These are phyloP conservation scores for Anthoceros angustus DNA, from an alignment of 225 moss, liverwort and hornwort genomes.

Conservation along the genomic window DNA sequence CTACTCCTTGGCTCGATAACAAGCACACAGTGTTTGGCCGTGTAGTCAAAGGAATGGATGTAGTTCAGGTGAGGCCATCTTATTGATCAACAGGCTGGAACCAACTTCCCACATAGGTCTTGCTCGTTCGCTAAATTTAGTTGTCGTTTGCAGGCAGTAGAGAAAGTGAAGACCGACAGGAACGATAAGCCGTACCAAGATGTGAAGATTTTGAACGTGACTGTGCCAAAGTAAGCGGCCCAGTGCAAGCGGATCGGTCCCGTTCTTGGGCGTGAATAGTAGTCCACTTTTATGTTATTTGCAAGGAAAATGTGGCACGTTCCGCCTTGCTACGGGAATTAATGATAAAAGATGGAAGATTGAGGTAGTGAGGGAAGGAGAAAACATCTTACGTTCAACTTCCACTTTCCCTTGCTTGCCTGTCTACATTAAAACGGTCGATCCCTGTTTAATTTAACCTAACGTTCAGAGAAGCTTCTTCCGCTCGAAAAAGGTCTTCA, in stretches of 20 bases:
- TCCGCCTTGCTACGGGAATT: too few species aligned
- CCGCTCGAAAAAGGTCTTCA: slow-evolving; percentile 89
- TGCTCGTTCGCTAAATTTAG: background rate
- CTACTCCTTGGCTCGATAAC: slow-evolving; percentile 97
- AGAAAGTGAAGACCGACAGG: slow-evolving; percentile 83
- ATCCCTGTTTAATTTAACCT: slow-evolving; percentile 5
- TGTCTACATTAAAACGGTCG: too few species aligned
- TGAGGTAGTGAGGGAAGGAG: too few species aligned
- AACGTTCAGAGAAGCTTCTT: slow-evolving; percentile 51
- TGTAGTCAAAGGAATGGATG: slow-evolving; percentile 98
- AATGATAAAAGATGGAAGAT: too few species aligned
- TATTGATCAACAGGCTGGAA: background rate
- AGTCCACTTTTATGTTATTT: too few species aligned
- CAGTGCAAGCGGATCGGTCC: background rate
- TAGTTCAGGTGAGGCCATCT: slow-evolving; percentile 55
- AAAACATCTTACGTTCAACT: too few species aligned
- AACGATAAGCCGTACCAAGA: slow-evolving; percentile 90
- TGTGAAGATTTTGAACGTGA: slow-evolving; percentile 80
- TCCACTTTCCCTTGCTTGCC: too few species aligned
- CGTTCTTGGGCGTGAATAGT: too few species aligned
- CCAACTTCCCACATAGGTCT: background rate
- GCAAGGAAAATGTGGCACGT: too few species aligned
- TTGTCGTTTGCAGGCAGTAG: slow-evolving; percentile 48
- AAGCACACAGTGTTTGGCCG: slow-evolving; percentile 99
- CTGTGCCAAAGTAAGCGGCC: slow-evolving; percentile 46